Base-by-base conservation (phyloP, 1,284 basidiomycete species). In the Sutorius eximius region DNA sequence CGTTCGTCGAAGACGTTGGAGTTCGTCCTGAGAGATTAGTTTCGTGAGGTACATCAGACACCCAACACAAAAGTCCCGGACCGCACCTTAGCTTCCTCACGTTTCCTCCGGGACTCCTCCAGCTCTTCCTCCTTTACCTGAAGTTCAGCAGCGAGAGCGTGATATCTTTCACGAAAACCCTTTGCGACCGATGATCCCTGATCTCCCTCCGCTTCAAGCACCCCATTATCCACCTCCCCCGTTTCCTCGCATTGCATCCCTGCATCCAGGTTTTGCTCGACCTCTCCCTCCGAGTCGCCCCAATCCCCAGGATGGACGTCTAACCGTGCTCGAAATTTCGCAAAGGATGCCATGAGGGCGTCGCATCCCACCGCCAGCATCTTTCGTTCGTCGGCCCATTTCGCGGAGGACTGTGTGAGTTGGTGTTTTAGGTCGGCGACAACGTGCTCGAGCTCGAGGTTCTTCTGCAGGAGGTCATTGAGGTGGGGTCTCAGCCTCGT, bases 351-450 rank as follows among this genome's bases (percentile, higher is more conserved):
- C 65, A 66, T 66, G 64, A 66, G 68, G 12, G 43, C 12, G 36
- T 66, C 68, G 34, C 65, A 66, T 24, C 57, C 62, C 45, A 51
- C 43, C 41, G 56, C 57, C 43, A 66, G 52, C 33, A 49, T 52
- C 49, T 66, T 66, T 44, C 68, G 65, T 56, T 66, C 65, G 38
- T 66, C 68, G 7, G 59, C 68, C 68, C 65, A 70, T 56, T 65
- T 69, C 37, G 65, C 66, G 18, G 62, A 53, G 18, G 68, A 67
- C 43, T 66, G 64, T 42, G 65, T 66, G 50, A 70, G 66, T 49
- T 66, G 68, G 38, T 66, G 66, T 5, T 68, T 64, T 22, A 66
- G 36, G 49, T 70, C 65, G 16, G 65, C 65, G 20, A 66, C 68
- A 5, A 65, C 48, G 20, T 66, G 65, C 52, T 66, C 65, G 40